phyloP scores from a whole-genome alignment of 2,329 filamentous ascomycete genomes.

The Aspergillus arachidicola region DNA sequence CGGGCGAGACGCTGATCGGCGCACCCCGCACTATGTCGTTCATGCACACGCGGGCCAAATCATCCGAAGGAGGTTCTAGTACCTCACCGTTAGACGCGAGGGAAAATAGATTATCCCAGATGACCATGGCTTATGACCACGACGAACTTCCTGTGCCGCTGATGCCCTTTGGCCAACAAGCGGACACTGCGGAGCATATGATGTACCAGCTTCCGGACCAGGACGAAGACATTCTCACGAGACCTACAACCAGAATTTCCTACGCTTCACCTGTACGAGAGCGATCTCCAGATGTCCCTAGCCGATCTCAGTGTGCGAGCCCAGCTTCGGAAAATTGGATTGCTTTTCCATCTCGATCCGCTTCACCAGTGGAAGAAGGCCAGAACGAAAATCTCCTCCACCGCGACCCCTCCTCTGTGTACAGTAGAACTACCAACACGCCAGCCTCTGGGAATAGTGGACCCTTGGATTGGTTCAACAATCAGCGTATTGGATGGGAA shows the following conservation, averaged over 20 bases:
- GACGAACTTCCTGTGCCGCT: slow-evolving; percentile 36
- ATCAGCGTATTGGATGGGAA: slow-evolving; percentile 31
- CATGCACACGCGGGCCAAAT: slow-evolving; percentile 72
- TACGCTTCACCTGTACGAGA: slow-evolving; percentile 33
- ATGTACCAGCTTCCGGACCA: slow-evolving; percentile 30
- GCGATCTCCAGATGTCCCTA: slow-evolving; percentile 30
- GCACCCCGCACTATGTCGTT: slow-evolving; percentile 67
- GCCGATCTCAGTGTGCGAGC: slow-evolving; percentile 37
- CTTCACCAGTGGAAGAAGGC: slow-evolving; percentile 30
- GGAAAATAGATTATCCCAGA: slow-evolving; percentile 52
- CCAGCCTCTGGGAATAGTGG: slow-evolving; percentile 30
- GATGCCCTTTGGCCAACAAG: slow-evolving; percentile 31
- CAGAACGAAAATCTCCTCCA: slow-evolving; percentile 26
- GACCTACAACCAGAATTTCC: slow-evolving; percentile 34
- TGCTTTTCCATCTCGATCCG: slow-evolving; percentile 37
- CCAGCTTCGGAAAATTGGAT: slow-evolving; percentile 47
- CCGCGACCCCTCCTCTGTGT: slow-evolving; percentile 39
- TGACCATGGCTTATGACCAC: slow-evolving; percentile 47
- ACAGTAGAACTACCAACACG: slow-evolving; percentile 30
- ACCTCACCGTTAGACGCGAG: slow-evolving; percentile 53
- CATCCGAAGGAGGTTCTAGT: slow-evolving; percentile 59
- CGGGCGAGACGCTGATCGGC: slow-evolving; percentile 48
- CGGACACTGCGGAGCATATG: slow-evolving; percentile 32
- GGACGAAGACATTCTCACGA: slow-evolving; percentile 31
- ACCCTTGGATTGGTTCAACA: slow-evolving; percentile 38